Base-by-base conservation (phyloP, 176 grass and related monocot species). In the Triticum urartu region DNA sequence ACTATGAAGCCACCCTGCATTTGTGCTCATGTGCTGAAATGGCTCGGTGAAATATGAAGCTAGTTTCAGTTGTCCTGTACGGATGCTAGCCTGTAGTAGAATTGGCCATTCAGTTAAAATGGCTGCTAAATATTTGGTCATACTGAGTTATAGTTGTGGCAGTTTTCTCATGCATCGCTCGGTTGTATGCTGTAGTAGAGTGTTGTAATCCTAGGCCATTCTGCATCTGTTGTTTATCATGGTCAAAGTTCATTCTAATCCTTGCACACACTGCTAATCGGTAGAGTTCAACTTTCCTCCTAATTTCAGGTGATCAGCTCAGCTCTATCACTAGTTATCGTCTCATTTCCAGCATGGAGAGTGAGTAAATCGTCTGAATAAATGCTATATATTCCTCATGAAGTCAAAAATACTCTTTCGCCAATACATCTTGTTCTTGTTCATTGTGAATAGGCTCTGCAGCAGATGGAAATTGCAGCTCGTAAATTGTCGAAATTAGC, bases 261-360 rank as follows among this genome's bases (percentile, higher is more conserved):
- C 14, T 85, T 68, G 42, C 40, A 74, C 11, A 60, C 20, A 59
- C 18, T 76, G 13, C 60, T 68, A 18, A 68, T 36, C 33, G 6
- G 4, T 67, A 11, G 8, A 52, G 22, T 81, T 68, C 75, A 48
- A 77, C 48, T 40, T 61, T 79, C 7, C 22, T 22, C 9, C 62
- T 72, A 62, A 69, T 72, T 80, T 72, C 81, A 91, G 86, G 89
- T 83, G 45, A 73, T 87, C 58, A 79, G 62, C 56, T 91, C 87
- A 36, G 86, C 83, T 64, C 75, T 89, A 17, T 91, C 80, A 60
- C 45, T 91, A 15, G 60, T 64, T 17, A 66, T 91, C 61, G 20
- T 93, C 78, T 89, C 86, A 17, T 65, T 93, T 68, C 72, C 68
- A 50, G 80, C 68, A 72, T 13, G 38, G 20, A 81, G 33, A 59